Conservation (phyloP, 495 filamentous ascomycete genomes). For the Chaetomium cochliodes region DNA sequence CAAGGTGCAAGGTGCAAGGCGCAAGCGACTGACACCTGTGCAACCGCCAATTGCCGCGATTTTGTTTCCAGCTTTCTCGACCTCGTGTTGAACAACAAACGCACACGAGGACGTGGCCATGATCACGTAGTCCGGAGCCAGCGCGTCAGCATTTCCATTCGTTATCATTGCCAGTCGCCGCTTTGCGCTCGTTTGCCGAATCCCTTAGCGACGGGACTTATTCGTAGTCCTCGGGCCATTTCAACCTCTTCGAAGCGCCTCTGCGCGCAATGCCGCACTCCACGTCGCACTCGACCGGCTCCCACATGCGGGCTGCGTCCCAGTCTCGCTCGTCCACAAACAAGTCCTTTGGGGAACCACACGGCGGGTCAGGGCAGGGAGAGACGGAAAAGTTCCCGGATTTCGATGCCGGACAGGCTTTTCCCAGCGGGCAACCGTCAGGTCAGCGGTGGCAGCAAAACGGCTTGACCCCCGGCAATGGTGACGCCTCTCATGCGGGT, state of each 20-base stretch:
- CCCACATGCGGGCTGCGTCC: constrained; percentile 36
- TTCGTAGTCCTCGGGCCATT: neutral
- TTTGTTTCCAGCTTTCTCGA: neutral
- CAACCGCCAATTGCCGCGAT: constrained; percentile 17
- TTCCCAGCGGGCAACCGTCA: constrained; percentile 35
- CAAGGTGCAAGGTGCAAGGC: neutral
- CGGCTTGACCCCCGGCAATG: constrained; percentile 37
- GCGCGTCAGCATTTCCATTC: constrained; percentile 18
- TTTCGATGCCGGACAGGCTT: constrained; percentile 43
- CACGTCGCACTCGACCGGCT: constrained; percentile 34
- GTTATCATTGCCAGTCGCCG: neutral
- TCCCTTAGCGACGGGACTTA: neutral
- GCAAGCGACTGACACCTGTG: neutral
- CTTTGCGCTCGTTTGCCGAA: neutral
- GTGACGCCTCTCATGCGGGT: constrained; percentile 33
- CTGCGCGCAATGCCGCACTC: constrained; percentile 37
- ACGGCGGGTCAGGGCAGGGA: constrained; percentile 33
- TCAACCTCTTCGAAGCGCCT: neutral
- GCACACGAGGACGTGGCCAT: constrained; percentile 13
- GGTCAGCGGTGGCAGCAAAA: constrained; percentile 39
- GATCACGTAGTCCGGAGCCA: constrained; percentile 16
- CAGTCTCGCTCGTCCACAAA: constrained; percentile 30
- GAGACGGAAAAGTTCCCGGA: constrained; percentile 57
- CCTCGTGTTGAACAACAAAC: neutral
- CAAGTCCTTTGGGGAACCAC: constrained; percentile 37